A percentile compares a stretch with the other conserved stretches of the same genome.
phyloP scores from a whole-genome alignment of 306 rosid species.

The Citrullus mucosospermus region DNA sequence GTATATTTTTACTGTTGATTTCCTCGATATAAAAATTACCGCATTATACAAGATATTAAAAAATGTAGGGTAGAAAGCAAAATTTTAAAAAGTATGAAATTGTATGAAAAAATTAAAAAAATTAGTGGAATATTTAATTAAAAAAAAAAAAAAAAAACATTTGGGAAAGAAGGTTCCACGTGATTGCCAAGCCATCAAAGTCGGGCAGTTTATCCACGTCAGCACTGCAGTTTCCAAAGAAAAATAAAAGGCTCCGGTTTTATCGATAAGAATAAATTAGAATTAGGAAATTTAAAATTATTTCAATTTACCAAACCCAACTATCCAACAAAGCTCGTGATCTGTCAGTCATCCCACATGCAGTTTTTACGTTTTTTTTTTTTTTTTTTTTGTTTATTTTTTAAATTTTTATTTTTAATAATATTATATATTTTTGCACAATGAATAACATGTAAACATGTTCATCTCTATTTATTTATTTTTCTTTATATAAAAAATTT shows the following conservation, averaged over 20 bases:
- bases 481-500: no score
- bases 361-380: neutral
- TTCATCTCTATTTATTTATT: neutral
- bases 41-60: no score
- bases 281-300: no score
- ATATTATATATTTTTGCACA: neutral
- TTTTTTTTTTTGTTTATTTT: neutral
- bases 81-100: no score
- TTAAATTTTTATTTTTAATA: neutral
- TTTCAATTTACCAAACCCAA: neutral
- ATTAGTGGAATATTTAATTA: no score
- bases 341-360: neutral
- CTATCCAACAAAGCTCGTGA: neutral
- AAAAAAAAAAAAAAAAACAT: no score
- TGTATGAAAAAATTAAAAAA: no score
- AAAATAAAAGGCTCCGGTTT: neutral
- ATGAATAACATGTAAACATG: neutral
- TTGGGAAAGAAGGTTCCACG: conserved; percentile 8
- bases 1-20: no score
- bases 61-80: no score
- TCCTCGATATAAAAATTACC: no score
- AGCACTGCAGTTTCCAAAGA: neutral
- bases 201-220: neutral
- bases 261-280: neutral
- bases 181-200: conserved; percentile 9